Evolutionary conservation across 768 basidiomycete species (phyloP).

Genomic region (Naganishia kalamii): DNA sequence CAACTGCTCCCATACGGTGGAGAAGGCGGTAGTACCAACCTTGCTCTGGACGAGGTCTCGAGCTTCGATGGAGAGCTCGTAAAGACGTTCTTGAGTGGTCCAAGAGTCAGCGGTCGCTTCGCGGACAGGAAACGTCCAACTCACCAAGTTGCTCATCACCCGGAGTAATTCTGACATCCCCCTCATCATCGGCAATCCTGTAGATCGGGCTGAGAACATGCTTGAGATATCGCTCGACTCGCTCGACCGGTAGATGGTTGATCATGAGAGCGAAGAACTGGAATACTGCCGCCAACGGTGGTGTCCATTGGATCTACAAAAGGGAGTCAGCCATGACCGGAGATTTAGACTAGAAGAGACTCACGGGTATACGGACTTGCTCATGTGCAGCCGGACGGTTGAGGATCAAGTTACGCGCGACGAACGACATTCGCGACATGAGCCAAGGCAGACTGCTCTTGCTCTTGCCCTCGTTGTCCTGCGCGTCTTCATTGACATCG

Average conservation of each 20-base stretch:
- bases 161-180: conserved; percentile 29
- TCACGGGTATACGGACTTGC: neutral
- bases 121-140: conserved; percentile 13
- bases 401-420: conserved; percentile 51
- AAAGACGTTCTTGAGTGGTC: conserved; percentile 63
- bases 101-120: neutral
- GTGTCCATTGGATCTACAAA: conserved; percentile 68
- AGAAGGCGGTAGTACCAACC: conserved; percentile 81
- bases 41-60: conserved; percentile 79
- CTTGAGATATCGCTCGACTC: conserved; percentile 62
- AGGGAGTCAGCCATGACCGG: neutral
- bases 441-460: conserved; percentile 74
- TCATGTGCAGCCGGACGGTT: conserved; percentile 30
- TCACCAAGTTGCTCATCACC: conserved; percentile 30
- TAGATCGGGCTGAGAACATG: conserved; percentile 83
- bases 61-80: conserved; percentile 70
- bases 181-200: conserved; percentile 76
- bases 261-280: conserved; percentile 93
- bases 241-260: conserved; percentile 58
- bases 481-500: conserved; percentile 25
- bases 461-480: conserved; percentile 36
- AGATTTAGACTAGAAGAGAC: neutral
- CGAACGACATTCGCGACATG: conserved; percentile 88
- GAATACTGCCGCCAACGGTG: conserved; percentile 70
- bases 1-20: conserved; percentile 69